Conservation (phyloP, 169 alveolate species). For the Fabrea salina region DNA sequence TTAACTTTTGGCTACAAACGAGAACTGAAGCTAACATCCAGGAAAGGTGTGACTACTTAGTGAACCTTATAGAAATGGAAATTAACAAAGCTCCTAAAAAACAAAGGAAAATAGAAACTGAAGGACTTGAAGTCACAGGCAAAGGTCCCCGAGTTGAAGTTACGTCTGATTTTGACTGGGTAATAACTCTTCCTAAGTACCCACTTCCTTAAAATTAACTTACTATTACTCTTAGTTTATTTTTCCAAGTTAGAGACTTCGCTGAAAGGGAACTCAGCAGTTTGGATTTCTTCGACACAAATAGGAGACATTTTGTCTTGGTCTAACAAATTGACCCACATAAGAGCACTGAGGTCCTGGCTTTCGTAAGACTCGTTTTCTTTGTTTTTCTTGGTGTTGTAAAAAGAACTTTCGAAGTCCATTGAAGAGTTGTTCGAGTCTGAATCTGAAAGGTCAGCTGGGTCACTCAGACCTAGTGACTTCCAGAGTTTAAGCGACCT, state of each 20-base stretch:
- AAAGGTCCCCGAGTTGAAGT: conserved; percentile 14
- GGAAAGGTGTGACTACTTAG: conserved; percentile 62
- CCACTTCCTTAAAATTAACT: too few species aligned
- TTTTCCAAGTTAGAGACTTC: too few species aligned
- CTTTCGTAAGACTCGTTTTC: too few species aligned
- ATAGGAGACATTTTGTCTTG: too few species aligned
- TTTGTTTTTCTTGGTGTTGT: conserved; percentile 15
- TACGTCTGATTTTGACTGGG: not conserved
- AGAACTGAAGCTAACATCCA: conserved; percentile 57
- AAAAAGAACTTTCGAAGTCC: conserved; percentile 30
- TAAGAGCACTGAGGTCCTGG: too few species aligned
- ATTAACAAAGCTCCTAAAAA: conserved; percentile 33
- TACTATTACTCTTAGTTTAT: too few species aligned
- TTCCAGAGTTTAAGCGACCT: not conserved
- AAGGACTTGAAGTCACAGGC: not conserved
- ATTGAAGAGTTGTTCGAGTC: not conserved
- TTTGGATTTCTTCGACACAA: too few species aligned
- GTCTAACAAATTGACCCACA: too few species aligned
- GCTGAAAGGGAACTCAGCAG: too few species aligned
- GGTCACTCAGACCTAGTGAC: not conserved
- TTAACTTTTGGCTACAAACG: conserved; percentile 62
- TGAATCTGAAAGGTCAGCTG: not conserved
- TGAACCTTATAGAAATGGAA: conserved; percentile 50
- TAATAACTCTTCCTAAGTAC: not conserved
- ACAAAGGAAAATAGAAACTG: not conserved